A percentile compares a stretch with the other conserved stretches of the same genome.
phyloP scores from a whole-genome alignment of 1,139 yeast genomes.

The Pichia sp. region DNA sequence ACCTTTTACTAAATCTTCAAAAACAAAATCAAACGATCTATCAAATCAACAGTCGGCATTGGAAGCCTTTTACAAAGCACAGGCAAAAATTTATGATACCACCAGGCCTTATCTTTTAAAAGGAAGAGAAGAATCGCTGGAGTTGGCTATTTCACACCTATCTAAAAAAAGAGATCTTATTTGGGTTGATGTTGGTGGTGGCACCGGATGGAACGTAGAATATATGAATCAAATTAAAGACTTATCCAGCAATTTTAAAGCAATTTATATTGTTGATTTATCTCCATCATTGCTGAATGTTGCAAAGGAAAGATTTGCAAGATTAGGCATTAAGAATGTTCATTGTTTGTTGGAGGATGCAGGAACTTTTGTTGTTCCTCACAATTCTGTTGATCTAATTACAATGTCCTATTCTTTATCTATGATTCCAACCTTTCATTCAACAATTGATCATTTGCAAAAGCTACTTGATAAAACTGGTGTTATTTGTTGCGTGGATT shows the following conservation, averaged over 20 bases:
- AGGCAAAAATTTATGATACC: constrained; percentile 66
- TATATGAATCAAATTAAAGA: constrained; percentile 54
- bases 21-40: constrained; percentile 30
- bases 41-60: constrained; percentile 56
- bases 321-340: constrained; percentile 54
- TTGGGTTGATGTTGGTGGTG: constrained; percentile 85
- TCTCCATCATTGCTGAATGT: constrained; percentile 70
- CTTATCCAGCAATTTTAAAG: constrained; percentile 42
- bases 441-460: constrained; percentile 67
- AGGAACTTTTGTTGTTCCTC: constrained; percentile 48
- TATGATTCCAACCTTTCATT: constrained; percentile 78
- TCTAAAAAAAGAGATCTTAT: constrained; percentile 37
- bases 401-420: constrained; percentile 76
- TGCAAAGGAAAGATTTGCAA: constrained; percentile 51
- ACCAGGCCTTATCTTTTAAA: constrained; percentile 58
- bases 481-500: constrained; percentile 69
- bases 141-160: constrained; percentile 51
- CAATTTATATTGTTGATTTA: constrained; percentile 64
- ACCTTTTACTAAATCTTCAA: constrained; percentile 45
- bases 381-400: constrained; percentile 48
- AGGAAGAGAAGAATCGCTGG: constrained; percentile 62
- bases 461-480: constrained; percentile 41
- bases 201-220: constrained; percentile 78
- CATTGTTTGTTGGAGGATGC: constrained; percentile 71
- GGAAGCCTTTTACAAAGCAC: constrained; percentile 66